Conservation (phyloP, 805 yeast genomes). For the Hanseniaspora taiwanica region DNA sequence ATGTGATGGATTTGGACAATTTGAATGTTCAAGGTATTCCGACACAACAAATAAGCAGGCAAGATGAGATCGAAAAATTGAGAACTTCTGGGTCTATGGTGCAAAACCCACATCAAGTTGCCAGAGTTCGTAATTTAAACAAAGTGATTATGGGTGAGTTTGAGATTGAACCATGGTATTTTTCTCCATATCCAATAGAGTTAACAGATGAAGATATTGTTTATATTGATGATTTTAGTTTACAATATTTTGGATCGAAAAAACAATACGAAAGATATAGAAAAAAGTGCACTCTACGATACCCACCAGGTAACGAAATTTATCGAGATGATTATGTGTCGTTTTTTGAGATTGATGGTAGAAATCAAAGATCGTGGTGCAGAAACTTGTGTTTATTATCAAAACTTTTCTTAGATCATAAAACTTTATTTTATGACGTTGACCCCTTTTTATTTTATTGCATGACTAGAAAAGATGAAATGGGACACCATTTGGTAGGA, state of each 20-base stretch:
- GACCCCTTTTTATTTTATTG: slow-evolving; percentile 95
- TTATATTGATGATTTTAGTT: slow-evolving; percentile 82
- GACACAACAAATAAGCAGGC: slow-evolving; percentile 63
- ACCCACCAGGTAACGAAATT: slow-evolving; percentile 97
- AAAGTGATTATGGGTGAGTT: slow-evolving; percentile 76
- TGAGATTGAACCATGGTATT: slow-evolving; percentile 97
- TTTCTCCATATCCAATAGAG: slow-evolving; percentile 93
- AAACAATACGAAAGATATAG: slow-evolving; percentile 91
- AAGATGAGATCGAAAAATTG: slow-evolving; percentile 83
- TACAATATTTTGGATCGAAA: slow-evolving; percentile 75
- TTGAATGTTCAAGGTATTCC: slow-evolving; percentile 72
- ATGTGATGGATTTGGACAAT: slow-evolving; percentile 74
- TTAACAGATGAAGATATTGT: slow-evolving; percentile 83
- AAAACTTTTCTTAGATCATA: slow-evolving; percentile 87
- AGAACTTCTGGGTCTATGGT: slow-evolving; percentile 97
- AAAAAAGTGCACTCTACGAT: slow-evolving; percentile 73
- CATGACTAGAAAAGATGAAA: slow-evolving; percentile 81
- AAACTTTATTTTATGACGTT: slow-evolving; percentile 91
- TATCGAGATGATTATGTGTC: slow-evolving; percentile 87
- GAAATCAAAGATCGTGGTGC: slow-evolving; percentile 95
- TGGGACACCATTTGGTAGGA: slow-evolving; percentile 93
- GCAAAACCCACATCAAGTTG: slow-evolving; percentile 74
- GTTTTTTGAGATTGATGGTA: slow-evolving; percentile 94
- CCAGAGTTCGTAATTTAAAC: slow-evolving; percentile 75
- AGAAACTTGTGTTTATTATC: slow-evolving; percentile 84